Evolutionary conservation across 1,284 basidiomycete species (phyloP), one percentile per base, ranked within the genome.

Genomic region (Moesziomyces sp.): DNA sequence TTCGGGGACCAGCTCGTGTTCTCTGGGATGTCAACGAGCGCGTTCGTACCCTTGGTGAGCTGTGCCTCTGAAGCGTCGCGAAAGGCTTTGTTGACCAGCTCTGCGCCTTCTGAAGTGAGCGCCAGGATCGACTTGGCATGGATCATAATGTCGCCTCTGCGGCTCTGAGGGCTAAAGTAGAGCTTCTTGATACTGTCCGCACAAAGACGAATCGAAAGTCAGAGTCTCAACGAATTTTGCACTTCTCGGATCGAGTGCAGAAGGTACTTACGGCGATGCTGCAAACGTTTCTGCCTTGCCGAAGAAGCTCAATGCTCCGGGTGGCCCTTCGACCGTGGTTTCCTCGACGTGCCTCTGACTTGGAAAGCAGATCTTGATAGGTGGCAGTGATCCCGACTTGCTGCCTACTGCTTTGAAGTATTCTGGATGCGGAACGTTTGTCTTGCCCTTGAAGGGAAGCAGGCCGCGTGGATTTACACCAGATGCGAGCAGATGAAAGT

Each of bases 61-160:
- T 53, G 42, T 61, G 51, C 33, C 16, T 61, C 53, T 19, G 45
- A 40, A 5, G 72, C 66, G 11, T 56, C 58, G 21, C 26, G n/a
- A 23, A 73, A 69, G 1, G 64, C 70, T 5, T 52, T 28, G 33
- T 68, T 49, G 21, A 77, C 62, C 3, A 66, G 10, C 0, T 23
- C 19, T 10, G 19, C 16, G 28, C 62, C 66, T 1, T 60, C 38
- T 1, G 52, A 33, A 10, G 57, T 51, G 47, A 70, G 56, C 7
- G 72, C 78, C n/a, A 83, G 50, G 23, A 83, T 49, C 14, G 64
- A 71, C 47, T 84, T 84, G 48, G 77, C 79, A 52, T 84, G 82
- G 46, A 84, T 84, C 58, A 84, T 63, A n/a, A 84, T 24, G 24
- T 78, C 63, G 33, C 80, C 81, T 8, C 81, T 70, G 5, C 68